Base-by-base conservation (phyloP, 2,329 filamentous ascomycete genomes). In the Raffaelea deltoideospora region DNA sequence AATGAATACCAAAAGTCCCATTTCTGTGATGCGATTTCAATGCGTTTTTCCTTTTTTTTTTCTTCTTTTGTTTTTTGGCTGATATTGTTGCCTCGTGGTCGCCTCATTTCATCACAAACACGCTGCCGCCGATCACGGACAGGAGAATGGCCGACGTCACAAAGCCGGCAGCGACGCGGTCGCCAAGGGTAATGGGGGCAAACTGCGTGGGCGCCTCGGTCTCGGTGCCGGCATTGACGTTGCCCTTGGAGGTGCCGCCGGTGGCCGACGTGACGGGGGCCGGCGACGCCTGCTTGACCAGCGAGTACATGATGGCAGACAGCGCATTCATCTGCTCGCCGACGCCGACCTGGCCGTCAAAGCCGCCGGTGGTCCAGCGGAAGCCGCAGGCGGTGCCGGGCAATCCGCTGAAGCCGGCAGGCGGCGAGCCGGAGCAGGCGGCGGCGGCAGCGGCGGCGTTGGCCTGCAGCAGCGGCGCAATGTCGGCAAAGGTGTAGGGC, bases 311-410 rank as follows among this genome's bases (percentile, higher is more conserved):
- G 44, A 83, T 58, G 11, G 76, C 67, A 20, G 70, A 66, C 20
- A 81, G 59, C 0, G 73, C 76, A 46, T 69, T 76, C 67, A 83
- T 79, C 61, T 82, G 73, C 52, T 79, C 64, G 30, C 79, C 78
- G 9, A 83, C 75, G 37, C 78, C 78, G 11, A 59, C 60, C 17
- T 57, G 50, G 5, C 69, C 71, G 49, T 83, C 79, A 47, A 70
- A 82, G 3, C 46, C 51, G 5, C 53, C 55, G 17, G 53, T 56
- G 18, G 67, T 67, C 79, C 79, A 84, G 37, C 61, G 60, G 48
- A 78, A 72, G n/a, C 79, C 78, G 51, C 79, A 85, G 8, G 71
- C 69, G 19, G 72, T 73, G 27, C 72, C 66, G 4, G 67, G 49
- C 10, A 59, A 56, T 5, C 76, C 78, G 17, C 54, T 58, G 53